phyloP scores from a whole-genome alignment of 2,329 filamentous ascomycete species.

The Talaromyces rugulosus region DNA sequence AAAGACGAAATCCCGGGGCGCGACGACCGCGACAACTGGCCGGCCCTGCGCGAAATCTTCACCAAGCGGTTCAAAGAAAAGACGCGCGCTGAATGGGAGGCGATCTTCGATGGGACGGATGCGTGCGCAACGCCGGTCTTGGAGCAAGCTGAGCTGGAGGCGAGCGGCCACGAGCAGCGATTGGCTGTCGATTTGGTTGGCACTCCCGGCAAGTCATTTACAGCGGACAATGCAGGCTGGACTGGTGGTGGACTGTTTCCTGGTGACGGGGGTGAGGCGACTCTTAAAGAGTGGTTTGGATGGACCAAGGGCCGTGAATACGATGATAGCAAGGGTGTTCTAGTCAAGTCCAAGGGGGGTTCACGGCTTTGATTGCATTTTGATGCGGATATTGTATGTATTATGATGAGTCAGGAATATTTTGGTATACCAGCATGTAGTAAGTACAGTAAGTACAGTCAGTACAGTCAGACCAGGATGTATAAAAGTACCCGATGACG shows the following conservation, averaged over 20 bases:
- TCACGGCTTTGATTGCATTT: constrained; percentile 22
- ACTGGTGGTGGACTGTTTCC: constrained; percentile 54
- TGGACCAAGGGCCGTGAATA: constrained; percentile 72
- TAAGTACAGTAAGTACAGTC: neutral
- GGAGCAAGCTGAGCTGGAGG: constrained; percentile 66
- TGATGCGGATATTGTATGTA: too few species aligned
- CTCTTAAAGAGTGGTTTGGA: constrained; percentile 68
- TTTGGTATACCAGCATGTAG: neutral
- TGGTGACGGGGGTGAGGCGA: constrained; percentile 68
- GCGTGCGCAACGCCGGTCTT: constrained; percentile 90
- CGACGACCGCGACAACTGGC: constrained; percentile 63
- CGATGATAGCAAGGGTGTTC: constrained; percentile 58
- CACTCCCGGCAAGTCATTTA: constrained; percentile 62
- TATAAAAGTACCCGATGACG: neutral
- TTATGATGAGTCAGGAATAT: too few species aligned
- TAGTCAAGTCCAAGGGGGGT: constrained; percentile 47
- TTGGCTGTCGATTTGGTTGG: constrained; percentile 51
- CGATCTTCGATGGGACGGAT: constrained; percentile 81
- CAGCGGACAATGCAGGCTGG: constrained; percentile 66
- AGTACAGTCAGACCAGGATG: neutral
- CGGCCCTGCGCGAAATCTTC: constrained; percentile 59
- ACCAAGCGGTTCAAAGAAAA: constrained; percentile 62
- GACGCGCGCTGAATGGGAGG: constrained; percentile 76
- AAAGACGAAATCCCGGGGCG: constrained; percentile 44
- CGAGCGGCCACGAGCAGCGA: constrained; percentile 47